Evolutionary conservation across 2,329 filamentous ascomycete species (phyloP), one percentile per base, ranked within the genome.

Genomic region (Paraphaeosphaeria sporulosa): DNA sequence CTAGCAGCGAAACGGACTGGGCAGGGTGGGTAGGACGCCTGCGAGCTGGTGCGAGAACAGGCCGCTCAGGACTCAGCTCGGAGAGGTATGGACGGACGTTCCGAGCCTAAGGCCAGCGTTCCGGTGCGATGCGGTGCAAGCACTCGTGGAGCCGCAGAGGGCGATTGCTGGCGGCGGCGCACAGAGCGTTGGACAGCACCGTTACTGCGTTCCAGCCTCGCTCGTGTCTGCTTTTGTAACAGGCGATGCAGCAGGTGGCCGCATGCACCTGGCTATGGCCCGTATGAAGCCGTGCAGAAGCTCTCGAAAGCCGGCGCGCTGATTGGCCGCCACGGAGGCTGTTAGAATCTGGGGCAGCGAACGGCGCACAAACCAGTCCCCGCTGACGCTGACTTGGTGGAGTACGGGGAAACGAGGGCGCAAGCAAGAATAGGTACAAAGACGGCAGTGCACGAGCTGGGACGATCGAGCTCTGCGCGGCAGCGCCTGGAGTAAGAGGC

Each of bases 261-360:
- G 65, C 52, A 65, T 64, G 68, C 63, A 62, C 59, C 64, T 51
- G 43, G 58, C 60, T 61, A 69, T 58, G 64, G 58, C 61, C 58
- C 27, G 64, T 61, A 59, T 61, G 56, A 47, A 62, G 61, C 59
- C 61, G 57, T 57, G 64, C 64, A 40, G 68, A 72, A 62, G 60
- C 60, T 62, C 56, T 42, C 55, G 46, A 12, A 17, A 17, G 21
- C 46, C 3, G 46, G 30, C 43, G 21, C 13, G 15, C 57, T 55
- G 61, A 60, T 64, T 65, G 62, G 61, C 49, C 47, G 52, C 52
- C 12, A 40, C 40, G 27, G 34, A 23, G 34, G 47, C 25, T 34
- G 25, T 40, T 27, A 34, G 19, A 58, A 58, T 60, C 60, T 53
- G 65, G 63, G 64, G 63, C 58, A 62, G 63, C 52, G 42, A 63